Base-by-base conservation (phyloP, 441 rosid genomes). In the Pelargonium fulgidum region DNA sequence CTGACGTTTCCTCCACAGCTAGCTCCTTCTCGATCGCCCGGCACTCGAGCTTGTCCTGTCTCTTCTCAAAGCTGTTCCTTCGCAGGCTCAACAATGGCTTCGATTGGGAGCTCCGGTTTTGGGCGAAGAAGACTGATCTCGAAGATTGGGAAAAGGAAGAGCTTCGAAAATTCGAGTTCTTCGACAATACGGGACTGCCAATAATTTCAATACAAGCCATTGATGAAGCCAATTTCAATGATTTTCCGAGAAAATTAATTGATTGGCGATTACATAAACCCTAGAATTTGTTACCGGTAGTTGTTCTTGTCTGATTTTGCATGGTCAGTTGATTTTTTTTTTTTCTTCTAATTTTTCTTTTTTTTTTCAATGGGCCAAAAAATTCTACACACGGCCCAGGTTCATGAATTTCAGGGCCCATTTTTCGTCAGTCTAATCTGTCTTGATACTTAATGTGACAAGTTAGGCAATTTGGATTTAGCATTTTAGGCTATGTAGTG, bases 61-160 rank as follows among this genome's bases (percentile, higher is more conserved):
- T 48, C 17, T 12, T 12, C 16, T n/a, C 14, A 48, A 13, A 48
- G 56, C 3, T 17, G 24, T 7, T 17, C 3, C 24, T 56, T 56
- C 19, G 24, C 24, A 56, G 62, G 24, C 19, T 56, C 62, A 56
- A 6, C 62, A 56, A 56, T 56, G 62, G 62, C 24, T 24, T 56
- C 24, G 62, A 56, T 56, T n/a, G 13, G 54, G 54, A 44, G 48
- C 3, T 44, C 48, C 62, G 62, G 12, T 6, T 17, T 19, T 56
- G 62, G 4, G 24, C 62, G 19, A 56, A 56, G 62, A 56, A 17
- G 14, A 48, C n/a, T 13, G 54, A 48, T 48, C 54, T 48, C 54
- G n/a, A n/a, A 56, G 62, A 24, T 7, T 16, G 9, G 6, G 62
- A 6, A 54, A 14, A 54, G 10, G 61, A 54, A 6, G 22, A 17